Evolutionary conservation across 352 stramenopile species (phyloP), one percentile per base, ranked within the genome.

Genomic region (Pythium rishiriense): DNA sequence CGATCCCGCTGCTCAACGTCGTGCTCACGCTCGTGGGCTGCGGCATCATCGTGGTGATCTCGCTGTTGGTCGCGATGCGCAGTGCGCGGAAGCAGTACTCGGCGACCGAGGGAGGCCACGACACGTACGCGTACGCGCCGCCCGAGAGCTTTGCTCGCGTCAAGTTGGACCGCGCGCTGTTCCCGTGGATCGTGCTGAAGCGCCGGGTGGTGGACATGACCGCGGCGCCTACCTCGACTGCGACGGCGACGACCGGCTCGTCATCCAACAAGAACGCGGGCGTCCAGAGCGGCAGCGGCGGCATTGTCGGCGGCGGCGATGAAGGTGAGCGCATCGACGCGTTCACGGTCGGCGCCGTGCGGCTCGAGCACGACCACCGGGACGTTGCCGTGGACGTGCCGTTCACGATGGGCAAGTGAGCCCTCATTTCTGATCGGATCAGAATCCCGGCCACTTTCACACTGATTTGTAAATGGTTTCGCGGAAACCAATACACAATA

Each of bases 11-110:
- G 21, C 41, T 61, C 41, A 66, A 59, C 46, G 26, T 53, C n/a
- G 22, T 55, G 37, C 59, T 66, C 50, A 61, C 59, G n/a, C 33
- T 66, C 50, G 51, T 56, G 26, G 59, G 50, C 21, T 66, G 59
- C 37, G 59, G 26, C 9, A n/a, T 66, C 28, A 53, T 66, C 22
- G 14, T 58, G 17, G 17, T 66, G 9, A 42, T 47, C 14, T 43
- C 39, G 22, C 25, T 66, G 21, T 12, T 54, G 14, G 39, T 66
- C 35, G 49, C 51, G 9, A 35, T 66, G 14, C 33, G 42, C n/a
- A 65, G 48, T 19, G 33, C 26, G 49, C 49, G 45, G 15, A 33
- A 55, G 39, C 22, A 58, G 35, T 58, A 52, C 47, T 39, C 47
- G 21, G 49, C 49, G 33, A 25, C 22, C 17, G n/a, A 50, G 3